These are phyloP conservation scores for Nymphaea thermarum DNA, from an alignment of 164 flowering plant genomes.

Conservation along the genomic window DNA sequence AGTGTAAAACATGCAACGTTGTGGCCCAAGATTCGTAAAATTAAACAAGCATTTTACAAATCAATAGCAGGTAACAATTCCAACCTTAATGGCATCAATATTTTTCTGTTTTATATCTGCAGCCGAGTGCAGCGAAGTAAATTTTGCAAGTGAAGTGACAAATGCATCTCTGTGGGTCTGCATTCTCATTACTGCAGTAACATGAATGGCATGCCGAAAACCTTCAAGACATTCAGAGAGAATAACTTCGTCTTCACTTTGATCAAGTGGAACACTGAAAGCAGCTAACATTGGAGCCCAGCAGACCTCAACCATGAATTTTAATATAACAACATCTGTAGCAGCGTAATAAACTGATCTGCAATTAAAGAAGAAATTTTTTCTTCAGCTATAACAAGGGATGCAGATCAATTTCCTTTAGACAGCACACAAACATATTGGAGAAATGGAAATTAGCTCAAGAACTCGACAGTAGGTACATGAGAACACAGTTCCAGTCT, in stretches of 20 bases:
- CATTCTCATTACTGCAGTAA: conserved; percentile 98
- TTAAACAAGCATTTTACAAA: too few relatives aligned
- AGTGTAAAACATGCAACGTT: too few relatives aligned
- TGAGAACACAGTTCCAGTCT: not conserved
- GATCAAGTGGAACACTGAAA: conserved; percentile 98
- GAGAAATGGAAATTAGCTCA: not conserved
- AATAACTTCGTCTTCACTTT: conserved; percentile 85
- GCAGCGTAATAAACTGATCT: conserved; percentile 99
- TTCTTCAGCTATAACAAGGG: not conserved
- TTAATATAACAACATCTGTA: conserved; percentile 85
- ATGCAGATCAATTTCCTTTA: not conserved
- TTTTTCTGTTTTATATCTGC: conserved; percentile 98
- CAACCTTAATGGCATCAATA: conserved; percentile 84
- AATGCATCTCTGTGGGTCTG: conserved; percentile 99
- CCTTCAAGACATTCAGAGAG: conserved; percentile 81
- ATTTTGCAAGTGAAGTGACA: conserved; percentile 95
- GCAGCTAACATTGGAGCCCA: conserved; percentile 99
- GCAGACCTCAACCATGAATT: conserved; percentile 97
- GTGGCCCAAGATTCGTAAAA: too few relatives aligned
- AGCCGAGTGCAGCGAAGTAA: conserved; percentile 96
- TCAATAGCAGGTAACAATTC: not conserved
- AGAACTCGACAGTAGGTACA: not conserved
- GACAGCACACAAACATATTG: not conserved
- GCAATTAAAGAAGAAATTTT: conserved; percentile 14
- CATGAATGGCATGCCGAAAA: conserved; percentile 81